Conservation (phyloP, 495 filamentous ascomycete genomes). For the Mytilinidion resinicola region DNA sequence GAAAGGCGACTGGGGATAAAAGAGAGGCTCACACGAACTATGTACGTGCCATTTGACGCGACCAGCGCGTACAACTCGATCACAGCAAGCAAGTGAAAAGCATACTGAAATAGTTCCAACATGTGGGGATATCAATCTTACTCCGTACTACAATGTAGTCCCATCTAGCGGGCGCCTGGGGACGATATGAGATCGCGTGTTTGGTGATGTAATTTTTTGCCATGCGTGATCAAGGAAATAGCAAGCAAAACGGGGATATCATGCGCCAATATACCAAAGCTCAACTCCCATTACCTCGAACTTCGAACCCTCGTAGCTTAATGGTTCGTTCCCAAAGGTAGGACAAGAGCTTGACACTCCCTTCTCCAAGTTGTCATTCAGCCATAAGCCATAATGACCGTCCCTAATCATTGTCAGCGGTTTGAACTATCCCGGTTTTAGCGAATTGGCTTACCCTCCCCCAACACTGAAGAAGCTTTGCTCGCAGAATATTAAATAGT, state of each 20-base stretch:
- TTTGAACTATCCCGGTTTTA: not conserved
- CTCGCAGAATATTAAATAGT: conserved; percentile 94
- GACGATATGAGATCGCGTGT: no score
- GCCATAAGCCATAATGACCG: conserved; percentile 87
- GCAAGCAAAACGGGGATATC: not conserved
- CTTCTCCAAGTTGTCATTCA: conserved; percentile 80
- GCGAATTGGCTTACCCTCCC: conserved; percentile 54
- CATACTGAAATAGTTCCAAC: no score
- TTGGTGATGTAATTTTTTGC: no score
- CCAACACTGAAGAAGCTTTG: conserved; percentile 76
- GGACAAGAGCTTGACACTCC: conserved; percentile 74
- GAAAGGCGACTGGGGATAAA: no score
- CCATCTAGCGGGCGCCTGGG: no score
- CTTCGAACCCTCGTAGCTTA: conserved; percentile 91
- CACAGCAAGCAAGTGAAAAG: no score
- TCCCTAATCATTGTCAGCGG: conserved; percentile 45
- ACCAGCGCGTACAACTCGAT: no score
- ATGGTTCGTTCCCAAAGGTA: conserved; percentile 90
- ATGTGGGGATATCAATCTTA: no score
- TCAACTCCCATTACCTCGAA: conserved; percentile 91
- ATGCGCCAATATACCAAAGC: conserved; percentile 71
- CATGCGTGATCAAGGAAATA: no score
- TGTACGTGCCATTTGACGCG: no score
- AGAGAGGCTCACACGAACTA: no score
- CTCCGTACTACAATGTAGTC: no score